phyloP scores from a whole-genome alignment of 2,329 filamentous ascomycete genomes.

The Colletotrichum sp. region DNA sequence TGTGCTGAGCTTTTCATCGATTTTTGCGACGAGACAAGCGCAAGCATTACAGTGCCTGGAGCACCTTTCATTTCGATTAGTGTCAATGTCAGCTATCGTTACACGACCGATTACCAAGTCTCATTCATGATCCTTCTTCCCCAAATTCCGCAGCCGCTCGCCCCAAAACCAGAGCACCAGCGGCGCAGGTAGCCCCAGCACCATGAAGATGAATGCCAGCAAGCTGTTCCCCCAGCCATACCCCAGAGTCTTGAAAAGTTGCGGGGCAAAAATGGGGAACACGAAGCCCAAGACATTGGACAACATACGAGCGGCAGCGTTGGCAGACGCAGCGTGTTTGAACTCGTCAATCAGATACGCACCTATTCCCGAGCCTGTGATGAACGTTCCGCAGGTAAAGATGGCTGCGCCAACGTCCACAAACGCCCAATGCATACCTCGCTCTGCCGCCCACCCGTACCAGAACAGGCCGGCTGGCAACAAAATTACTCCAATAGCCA shows the following conservation, averaged over 20 bases:
- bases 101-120: neutral
- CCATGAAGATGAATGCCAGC: constrained; percentile 42
- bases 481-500: constrained; percentile 56
- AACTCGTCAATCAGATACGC: constrained; percentile 62
- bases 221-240: constrained; percentile 51
- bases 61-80: neutral
- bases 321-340: constrained; percentile 38
- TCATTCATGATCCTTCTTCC: neutral
- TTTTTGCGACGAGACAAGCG: neutral
- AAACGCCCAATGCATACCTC: constrained; percentile 57
- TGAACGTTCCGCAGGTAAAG: constrained; percentile 58
- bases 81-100: neutral
- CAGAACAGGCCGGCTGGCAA: constrained; percentile 60
- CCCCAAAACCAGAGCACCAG: neutral
- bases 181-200: neutral
- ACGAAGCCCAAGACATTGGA: constrained; percentile 58
- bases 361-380: constrained; percentile 56
- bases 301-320: constrained; percentile 58
- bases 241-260: constrained; percentile 35
- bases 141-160: neutral
- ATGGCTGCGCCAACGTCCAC: constrained; percentile 61
- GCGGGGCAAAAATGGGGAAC: constrained; percentile 60
- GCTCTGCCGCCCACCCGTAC: constrained; percentile 64
- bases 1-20: neutral
- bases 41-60: neutral